Evolutionary conservation across 2,329 filamentous ascomycete genomes (phyloP).

Genomic region (Diaporthe eres): DNA sequence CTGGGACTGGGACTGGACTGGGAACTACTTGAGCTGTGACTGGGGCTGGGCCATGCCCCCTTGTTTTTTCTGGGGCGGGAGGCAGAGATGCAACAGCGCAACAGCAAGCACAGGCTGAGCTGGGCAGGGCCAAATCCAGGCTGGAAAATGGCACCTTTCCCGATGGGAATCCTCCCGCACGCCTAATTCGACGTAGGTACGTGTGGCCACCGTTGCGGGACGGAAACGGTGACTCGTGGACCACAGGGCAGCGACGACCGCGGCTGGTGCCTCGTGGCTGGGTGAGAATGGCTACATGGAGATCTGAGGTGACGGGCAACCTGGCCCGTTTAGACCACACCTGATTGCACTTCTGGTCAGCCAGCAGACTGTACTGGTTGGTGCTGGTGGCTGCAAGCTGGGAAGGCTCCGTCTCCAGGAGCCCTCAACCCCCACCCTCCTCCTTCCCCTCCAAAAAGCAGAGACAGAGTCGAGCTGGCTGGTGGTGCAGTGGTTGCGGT

Average conservation of each 20-base stretch:
- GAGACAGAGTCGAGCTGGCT: not conserved
- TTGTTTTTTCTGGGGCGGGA: constrained; percentile 22
- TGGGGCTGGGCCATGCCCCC: constrained; percentile 20
- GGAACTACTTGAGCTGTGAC: constrained; percentile 8
- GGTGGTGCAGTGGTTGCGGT: not conserved
- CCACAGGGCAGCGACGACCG: not conserved
- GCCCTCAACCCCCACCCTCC: not conserved
- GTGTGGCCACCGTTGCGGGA: not conserved
- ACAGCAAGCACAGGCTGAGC: not conserved
- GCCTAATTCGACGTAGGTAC: constrained; percentile 11
- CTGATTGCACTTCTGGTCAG: not conserved
- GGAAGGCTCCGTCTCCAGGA: not conserved
- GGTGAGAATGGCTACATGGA: not conserved
- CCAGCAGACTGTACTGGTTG: not conserved
- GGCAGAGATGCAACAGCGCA: constrained; percentile 4
- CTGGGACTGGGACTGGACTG: constrained; percentile 15
- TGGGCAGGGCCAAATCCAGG: constrained; percentile 6
- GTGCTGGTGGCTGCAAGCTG: not conserved
- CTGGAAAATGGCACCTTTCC: constrained; percentile 25
- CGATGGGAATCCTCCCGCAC: constrained; percentile 24
- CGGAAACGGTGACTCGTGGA: constrained; percentile 22
- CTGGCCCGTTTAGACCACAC: not conserved
- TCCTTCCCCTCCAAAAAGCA: not conserved
- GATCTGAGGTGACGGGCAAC: not conserved
- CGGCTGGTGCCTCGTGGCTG: constrained; percentile 5